These are phyloP conservation scores for Spathaspora passalidarum DNA, from an alignment of 805 yeast species.

Conservation along the genomic window DNA sequence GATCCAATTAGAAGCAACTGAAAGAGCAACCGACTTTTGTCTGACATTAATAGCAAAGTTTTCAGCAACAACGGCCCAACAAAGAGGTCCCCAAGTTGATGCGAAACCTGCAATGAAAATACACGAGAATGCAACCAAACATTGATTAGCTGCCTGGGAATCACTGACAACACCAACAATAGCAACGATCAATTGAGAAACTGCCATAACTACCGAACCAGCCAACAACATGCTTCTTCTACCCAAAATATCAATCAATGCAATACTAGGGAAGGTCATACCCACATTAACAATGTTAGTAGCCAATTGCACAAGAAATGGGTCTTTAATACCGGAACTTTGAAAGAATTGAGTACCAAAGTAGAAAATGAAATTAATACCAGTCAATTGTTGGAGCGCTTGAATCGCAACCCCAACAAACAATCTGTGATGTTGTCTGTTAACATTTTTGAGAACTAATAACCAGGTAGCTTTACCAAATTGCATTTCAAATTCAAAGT, in stretches of 20 bases:
- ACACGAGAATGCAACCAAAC: conserved; percentile 37
- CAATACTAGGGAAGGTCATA: conserved; percentile 35
- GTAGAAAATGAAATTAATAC: conserved; percentile 86
- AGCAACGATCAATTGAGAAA: conserved; percentile 50
- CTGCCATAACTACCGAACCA: conserved; percentile 64
- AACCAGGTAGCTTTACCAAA: conserved; percentile 48
- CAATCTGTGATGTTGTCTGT: conserved; percentile 47
- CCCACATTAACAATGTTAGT: conserved; percentile 40
- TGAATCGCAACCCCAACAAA: conserved; percentile 67
- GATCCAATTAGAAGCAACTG: conserved; percentile 42
- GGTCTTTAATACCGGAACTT: conserved; percentile 53
- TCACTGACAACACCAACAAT: conserved; percentile 39
- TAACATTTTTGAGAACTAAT: conserved; percentile 60
- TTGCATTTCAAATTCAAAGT: conserved; percentile 64
- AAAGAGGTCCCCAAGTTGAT: conserved; percentile 41
- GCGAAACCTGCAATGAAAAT: conserved; percentile 41
- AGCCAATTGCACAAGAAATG: conserved; percentile 43
- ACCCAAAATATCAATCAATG: conserved; percentile 45
- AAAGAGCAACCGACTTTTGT: conserved; percentile 38
- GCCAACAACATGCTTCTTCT: conserved; percentile 58
- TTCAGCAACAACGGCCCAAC: conserved; percentile 40
- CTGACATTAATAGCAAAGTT: conserved; percentile 35
- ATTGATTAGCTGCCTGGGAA: conserved; percentile 26
- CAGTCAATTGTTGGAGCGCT: conserved; percentile 85
- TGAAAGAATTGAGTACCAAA: conserved; percentile 82